Conservation (phyloP, 305 asterid species). For the Fraxinus nigra region DNA sequence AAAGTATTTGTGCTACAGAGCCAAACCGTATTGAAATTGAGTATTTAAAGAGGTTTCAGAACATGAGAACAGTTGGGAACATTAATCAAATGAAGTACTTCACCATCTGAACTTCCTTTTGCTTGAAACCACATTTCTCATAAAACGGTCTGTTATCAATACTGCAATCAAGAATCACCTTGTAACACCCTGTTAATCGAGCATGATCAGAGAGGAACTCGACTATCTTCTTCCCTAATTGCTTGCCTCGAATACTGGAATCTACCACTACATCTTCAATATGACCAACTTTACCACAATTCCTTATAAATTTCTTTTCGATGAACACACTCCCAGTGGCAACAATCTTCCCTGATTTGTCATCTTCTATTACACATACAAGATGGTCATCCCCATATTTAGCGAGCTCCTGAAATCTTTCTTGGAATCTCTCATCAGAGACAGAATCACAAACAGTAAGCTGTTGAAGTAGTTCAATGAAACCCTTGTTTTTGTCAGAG, state of each 20-base stretch:
- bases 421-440: conserved; percentile 31
- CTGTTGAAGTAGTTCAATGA: conserved; percentile 37
- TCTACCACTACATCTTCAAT: conserved; percentile 94
- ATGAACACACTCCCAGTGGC: conserved; percentile 76
- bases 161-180: conserved; percentile 83
- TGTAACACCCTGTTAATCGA: conserved; percentile 65
- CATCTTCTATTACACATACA: conserved; percentile 64
- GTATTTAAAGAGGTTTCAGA: not conserved
- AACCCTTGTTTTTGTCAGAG: conserved; percentile 46
- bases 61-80: not conserved
- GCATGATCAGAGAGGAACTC: conserved; percentile 70
- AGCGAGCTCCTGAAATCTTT: conserved; percentile 32
- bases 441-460: conserved; percentile 38
- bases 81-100: conserved; percentile 53
- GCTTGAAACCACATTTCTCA: conserved; percentile 83
- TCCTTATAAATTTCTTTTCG: conserved; percentile 71
- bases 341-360: conserved; percentile 45
- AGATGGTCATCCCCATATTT: conserved; percentile 50
- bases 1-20: not conserved
- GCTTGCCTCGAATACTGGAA: conserved; percentile 61
- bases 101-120: conserved; percentile 76
- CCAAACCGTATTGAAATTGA: not conserved
- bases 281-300: conserved; percentile 79
- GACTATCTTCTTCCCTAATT: conserved; percentile 65
- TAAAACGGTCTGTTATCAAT: conserved; percentile 57